Evolutionary conservation across 495 filamentous ascomycete genomes (phyloP).

Genomic region (Cryomyces minteri): DNA sequence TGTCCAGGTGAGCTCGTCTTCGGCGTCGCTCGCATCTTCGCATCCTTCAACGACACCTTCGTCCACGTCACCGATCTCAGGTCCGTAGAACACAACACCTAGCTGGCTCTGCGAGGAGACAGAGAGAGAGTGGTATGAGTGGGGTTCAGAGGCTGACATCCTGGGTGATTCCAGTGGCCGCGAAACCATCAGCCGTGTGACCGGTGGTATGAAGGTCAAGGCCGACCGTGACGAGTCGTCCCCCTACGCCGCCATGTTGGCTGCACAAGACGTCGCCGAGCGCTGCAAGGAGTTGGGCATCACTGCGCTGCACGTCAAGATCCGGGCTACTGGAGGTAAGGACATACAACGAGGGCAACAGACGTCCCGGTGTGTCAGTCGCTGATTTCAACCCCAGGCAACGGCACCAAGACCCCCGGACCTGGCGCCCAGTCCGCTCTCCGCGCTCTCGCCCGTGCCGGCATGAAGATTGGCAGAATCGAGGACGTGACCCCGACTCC

Average conservation of each 20-base stretch:
- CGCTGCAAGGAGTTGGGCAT: constrained; percentile 99
- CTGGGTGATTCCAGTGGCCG: constrained; percentile 72
- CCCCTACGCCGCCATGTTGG: constrained; percentile 99
- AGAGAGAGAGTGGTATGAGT: not conserved
- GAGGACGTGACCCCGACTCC: constrained; percentile 99
- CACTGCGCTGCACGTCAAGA: constrained; percentile 98
- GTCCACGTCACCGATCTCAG: constrained; percentile 98
- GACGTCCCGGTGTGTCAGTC: not conserved
- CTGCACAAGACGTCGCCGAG: constrained; percentile 62
- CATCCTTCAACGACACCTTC: constrained; percentile 97
- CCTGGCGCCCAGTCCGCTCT: constrained; percentile 97
- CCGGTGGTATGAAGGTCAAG: constrained; percentile 99
- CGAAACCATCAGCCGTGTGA: constrained; percentile 99
- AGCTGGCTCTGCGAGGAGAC: not conserved
- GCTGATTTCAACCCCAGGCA: constrained; percentile 32
- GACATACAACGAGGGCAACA: not conserved
- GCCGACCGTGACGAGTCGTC: constrained; percentile 99
- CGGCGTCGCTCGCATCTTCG: constrained; percentile 97
- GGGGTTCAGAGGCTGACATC: constrained; percentile 35
- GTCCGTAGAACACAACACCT: constrained; percentile 36
- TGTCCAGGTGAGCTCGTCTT: constrained; percentile 82
- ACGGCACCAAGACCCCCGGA: constrained; percentile 98
- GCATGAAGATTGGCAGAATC: constrained; percentile 99
- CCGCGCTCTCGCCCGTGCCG: constrained; percentile 91
- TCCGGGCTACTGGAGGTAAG: constrained; percentile 92